phyloP scores from a whole-genome alignment of 2,329 filamentous ascomycete species.

The Pseudocercospora fijiensis region DNA sequence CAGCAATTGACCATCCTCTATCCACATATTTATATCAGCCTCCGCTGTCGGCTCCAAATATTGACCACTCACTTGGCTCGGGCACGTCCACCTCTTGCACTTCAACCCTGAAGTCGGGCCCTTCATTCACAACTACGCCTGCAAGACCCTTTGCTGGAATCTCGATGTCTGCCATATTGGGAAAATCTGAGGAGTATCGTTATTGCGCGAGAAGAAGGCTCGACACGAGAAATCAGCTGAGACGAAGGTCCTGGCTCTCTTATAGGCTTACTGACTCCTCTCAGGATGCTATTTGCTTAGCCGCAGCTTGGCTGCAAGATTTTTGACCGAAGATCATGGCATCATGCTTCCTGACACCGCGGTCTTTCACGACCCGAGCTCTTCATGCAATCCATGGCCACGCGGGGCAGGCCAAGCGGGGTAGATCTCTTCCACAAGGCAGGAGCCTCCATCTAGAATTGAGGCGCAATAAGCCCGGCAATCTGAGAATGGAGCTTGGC shows the following conservation, averaged over 20 bases:
- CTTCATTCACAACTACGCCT: slow-evolving; percentile 53
- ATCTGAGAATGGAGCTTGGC: not conserved
- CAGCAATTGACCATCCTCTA: slow-evolving; percentile 51
- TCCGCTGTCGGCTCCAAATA: not conserved
- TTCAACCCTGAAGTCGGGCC: slow-evolving; percentile 50
- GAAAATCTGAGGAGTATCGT: not conserved
- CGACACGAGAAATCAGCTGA: not conserved
- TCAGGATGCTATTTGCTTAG: not conserved
- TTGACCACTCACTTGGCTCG: slow-evolving; percentile 43
- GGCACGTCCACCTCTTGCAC: slow-evolving; percentile 52
- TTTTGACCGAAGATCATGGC: not conserved
- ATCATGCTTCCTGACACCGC: not conserved
- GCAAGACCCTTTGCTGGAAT: slow-evolving; percentile 53
- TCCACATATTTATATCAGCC: not conserved
- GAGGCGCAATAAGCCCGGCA: not conserved
- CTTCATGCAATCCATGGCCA: not conserved
- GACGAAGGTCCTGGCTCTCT: not conserved
- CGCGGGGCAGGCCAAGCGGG: slow-evolving; percentile 4
- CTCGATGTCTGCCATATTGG: slow-evolving; percentile 11
- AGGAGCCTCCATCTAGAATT: slow-evolving; percentile 2
- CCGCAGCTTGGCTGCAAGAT: not conserved
- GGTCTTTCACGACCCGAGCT: not conserved
- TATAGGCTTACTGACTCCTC: slow-evolving; percentile 1
- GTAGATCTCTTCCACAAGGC: slow-evolving; percentile 5
- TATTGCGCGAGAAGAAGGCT: not conserved